A percentile compares a stretch with the other conserved stretches of the same genome.
Conservation (phyloP, 352 stramenopile genomes). For the Pythium aristosporum region DNA sequence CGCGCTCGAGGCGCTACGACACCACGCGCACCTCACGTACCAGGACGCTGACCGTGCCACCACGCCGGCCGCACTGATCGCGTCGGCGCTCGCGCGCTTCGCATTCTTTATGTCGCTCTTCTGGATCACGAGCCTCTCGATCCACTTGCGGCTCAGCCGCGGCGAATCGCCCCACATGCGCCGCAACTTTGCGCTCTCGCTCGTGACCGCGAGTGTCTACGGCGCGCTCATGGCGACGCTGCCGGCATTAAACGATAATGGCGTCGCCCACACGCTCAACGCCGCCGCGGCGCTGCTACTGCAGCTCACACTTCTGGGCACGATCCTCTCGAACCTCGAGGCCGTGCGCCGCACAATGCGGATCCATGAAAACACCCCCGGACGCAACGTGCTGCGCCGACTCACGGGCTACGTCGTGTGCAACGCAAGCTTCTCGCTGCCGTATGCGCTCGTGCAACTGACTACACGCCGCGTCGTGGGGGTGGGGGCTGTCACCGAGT, state of each 20-base stretch:
- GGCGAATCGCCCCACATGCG: slow-evolving; percentile 53
- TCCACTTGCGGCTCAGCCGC: slow-evolving; percentile 63
- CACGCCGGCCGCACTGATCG: slow-evolving; percentile 17
- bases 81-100: slow-evolving; percentile 52
- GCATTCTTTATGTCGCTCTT: slow-evolving; percentile 78
- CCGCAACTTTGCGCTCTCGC: slow-evolving; percentile 48
- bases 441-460: slow-evolving; percentile 46
- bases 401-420: slow-evolving; percentile 51
- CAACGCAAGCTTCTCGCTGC: slow-evolving; percentile 43
- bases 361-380: slow-evolving; percentile 51
- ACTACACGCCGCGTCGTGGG: slow-evolving; percentile 26
- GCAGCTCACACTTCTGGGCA: slow-evolving; percentile 40
- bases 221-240: slow-evolving; percentile 53
- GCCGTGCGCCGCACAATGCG: slow-evolving; percentile 41
- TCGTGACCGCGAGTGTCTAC: slow-evolving; percentile 47
- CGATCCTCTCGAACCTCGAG: slow-evolving; percentile 52
- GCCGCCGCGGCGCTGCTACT: slow-evolving; percentile 42
- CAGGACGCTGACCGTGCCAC: slow-evolving; percentile 33
- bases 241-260: slow-evolving; percentile 20
- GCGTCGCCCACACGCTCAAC: slow-evolving; percentile 42
- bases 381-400: slow-evolving; percentile 55
- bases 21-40: slow-evolving; percentile 46
- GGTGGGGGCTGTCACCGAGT: slow-evolving; percentile 47
- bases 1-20: slow-evolving; percentile 46
- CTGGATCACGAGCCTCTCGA: slow-evolving; percentile 67